A percentile compares a stretch with the other conserved stretches of the same genome.
These are phyloP conservation scores for Syzygium oleosum DNA, from an alignment of 345 rosid genomes.

Conservation along the genomic window DNA sequence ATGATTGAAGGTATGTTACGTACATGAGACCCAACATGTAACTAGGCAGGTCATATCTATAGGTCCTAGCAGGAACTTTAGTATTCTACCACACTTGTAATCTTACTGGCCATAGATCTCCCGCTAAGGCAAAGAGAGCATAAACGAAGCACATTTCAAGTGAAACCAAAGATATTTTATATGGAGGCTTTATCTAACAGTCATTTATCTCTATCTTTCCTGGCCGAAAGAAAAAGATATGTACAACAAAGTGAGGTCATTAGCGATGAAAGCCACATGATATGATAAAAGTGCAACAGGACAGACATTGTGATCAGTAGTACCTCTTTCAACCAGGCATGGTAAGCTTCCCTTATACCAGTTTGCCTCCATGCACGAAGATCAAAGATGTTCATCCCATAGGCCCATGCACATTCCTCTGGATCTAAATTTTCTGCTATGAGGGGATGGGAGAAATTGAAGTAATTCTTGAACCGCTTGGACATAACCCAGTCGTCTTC, in stretches of 20 bases:
- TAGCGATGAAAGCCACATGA: background rate
- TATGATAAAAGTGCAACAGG: background rate
- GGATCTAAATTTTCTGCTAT: conserved; percentile 73
- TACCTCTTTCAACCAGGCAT: conserved; percentile 96
- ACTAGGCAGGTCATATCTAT: background rate
- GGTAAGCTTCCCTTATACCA: conserved; percentile 80
- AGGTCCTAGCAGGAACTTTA: background rate
- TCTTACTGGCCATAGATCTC: background rate
- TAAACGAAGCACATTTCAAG: background rate
- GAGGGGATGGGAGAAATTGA: conserved; percentile 98
- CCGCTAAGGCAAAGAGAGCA: background rate
- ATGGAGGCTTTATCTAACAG: background rate
- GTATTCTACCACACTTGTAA: background rate
- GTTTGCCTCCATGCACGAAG: conserved; percentile 87
- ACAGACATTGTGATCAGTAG: conserved; percentile 7
- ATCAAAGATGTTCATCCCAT: conserved; percentile 98
- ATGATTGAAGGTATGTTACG: background rate
- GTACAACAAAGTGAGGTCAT: background rate
- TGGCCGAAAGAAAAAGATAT: background rate
- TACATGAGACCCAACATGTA: background rate
- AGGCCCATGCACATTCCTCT: conserved; percentile 99
- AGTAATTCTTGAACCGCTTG: conserved; percentile 90
- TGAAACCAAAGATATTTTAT: background rate
- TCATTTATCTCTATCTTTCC: background rate
- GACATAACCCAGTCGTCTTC: conserved; percentile 99